Conservation (phyloP, 1,139 yeast genomes). For the Candida glucosophila region DNA sequence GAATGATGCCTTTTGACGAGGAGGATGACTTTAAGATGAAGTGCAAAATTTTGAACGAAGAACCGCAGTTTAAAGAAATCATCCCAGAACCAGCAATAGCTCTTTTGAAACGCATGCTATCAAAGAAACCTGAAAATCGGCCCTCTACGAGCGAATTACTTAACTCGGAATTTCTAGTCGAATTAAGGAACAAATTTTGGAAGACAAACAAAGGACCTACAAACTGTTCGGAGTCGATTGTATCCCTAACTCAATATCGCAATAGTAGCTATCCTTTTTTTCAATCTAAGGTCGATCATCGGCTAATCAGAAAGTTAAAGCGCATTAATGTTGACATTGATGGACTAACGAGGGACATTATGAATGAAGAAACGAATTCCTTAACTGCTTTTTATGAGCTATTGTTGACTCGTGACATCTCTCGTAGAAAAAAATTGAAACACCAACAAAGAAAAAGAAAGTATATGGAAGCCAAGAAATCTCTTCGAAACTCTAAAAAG, state of each 20-base stretch:
- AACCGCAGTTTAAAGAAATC: constrained; percentile 46
- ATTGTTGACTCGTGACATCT: constrained; percentile 52
- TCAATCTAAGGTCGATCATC: constrained; percentile 55
- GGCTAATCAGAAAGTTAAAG: constrained; percentile 54
- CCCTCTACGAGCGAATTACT: constrained; percentile 56
- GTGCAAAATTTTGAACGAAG: constrained; percentile 51
- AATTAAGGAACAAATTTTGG: constrained; percentile 18
- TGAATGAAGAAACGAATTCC: constrained; percentile 60
- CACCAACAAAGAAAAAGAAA: constrained; percentile 28
- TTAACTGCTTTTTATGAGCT: constrained; percentile 82
- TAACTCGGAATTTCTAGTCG: constrained; percentile 52
- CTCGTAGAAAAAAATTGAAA: constrained; percentile 24
- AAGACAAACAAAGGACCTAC: constrained; percentile 9
- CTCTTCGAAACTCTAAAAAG: constrained; percentile 38
- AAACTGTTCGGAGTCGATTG: constrained; percentile 28
- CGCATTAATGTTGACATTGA: constrained; percentile 63
- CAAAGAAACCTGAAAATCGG: constrained; percentile 59
- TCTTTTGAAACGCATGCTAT: constrained; percentile 46
- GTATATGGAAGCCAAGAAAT: constrained; percentile 30
- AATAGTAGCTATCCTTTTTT: constrained; percentile 32
- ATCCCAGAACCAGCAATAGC: constrained; percentile 41
- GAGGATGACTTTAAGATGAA: constrained; percentile 64
- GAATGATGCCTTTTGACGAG: constrained; percentile 87
- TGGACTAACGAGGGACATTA: constrained; percentile 52
- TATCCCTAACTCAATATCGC: constrained; percentile 34